Percentiles rank a stretch among this genome's conserved stretches.
phyloP scores from a whole-genome alignment of 140 eudicot species.

The Erigeron philadelphicus region DNA sequence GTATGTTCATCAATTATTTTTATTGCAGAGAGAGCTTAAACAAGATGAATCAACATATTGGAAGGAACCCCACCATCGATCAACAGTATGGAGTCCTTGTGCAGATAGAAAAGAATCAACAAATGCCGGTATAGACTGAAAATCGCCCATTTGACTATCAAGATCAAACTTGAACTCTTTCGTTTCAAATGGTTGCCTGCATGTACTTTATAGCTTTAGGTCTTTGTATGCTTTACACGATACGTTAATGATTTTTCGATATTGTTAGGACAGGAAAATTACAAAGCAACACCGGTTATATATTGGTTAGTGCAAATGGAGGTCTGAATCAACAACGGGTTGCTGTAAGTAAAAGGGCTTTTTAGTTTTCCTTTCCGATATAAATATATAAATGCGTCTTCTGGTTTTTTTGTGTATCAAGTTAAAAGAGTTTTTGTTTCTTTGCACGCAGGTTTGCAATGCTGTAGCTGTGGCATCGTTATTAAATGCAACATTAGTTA shows the following conservation, averaged over 20 bases:
- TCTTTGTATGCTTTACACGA: slow-evolving; percentile 16
- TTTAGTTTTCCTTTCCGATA: background rate
- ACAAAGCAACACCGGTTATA: slow-evolving; percentile 54
- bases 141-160: slow-evolving; percentile 16
- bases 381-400: background rate
- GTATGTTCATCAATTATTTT: slow-evolving; percentile 2
- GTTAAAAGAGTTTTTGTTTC: slow-evolving; percentile 1
- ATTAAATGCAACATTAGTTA: slow-evolving; percentile 88
- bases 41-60: slow-evolving; percentile 50
- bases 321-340: slow-evolving; percentile 98
- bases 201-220: slow-evolving; percentile 2
- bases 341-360: slow-evolving; percentile 57
- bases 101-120: slow-evolving; percentile 50
- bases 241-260: slow-evolving; percentile 31
- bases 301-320: slow-evolving; percentile 91
- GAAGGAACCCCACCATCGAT: slow-evolving; percentile 57
- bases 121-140: slow-evolving; percentile 28
- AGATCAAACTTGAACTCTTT: slow-evolving; percentile 21
- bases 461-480: slow-evolving; percentile 91
- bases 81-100: slow-evolving; percentile 83
- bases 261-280: slow-evolving; percentile 60
- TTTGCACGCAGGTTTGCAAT: slow-evolving; percentile 73
- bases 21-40: slow-evolving; percentile 49
- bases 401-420: background rate
- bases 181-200: slow-evolving; percentile 1